phyloP scores from a whole-genome alignment of 805 yeast genomes.

The Kodamaea nitidulidarum region DNA sequence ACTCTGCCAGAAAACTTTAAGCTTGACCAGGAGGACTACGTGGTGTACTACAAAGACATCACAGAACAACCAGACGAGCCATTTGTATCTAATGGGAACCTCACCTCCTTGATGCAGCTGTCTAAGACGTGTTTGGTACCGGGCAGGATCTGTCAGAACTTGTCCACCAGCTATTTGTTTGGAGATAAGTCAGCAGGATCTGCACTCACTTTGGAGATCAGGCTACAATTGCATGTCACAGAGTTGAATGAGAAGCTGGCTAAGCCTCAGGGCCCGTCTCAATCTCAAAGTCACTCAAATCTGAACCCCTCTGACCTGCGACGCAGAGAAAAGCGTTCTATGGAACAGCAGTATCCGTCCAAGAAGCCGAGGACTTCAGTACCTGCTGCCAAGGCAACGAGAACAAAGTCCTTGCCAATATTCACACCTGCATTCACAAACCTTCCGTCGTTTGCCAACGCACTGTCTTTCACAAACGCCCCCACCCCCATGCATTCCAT shows the following conservation, averaged over 20 bases:
- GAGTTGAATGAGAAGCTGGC: constrained; percentile 13
- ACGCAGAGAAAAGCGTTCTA: background rate
- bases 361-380: constrained; percentile 8
- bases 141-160: constrained; percentile 57
- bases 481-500: constrained; percentile 39
- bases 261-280: background rate
- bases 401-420: constrained; percentile 42
- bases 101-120: constrained; percentile 27
- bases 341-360: constrained; percentile 1
- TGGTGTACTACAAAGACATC: constrained; percentile 43
- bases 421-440: constrained; percentile 14
- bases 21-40: constrained; percentile 37
- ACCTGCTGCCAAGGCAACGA: constrained; percentile 31
- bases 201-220: constrained; percentile 53
- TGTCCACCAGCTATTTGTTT: constrained; percentile 41
- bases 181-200: constrained; percentile 34
- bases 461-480: constrained; percentile 21
- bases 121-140: constrained; percentile 31
- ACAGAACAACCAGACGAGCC: constrained; percentile 49
- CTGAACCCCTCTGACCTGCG: no score
- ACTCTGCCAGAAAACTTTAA: constrained; percentile 42
- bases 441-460: constrained; percentile 2
- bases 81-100: constrained; percentile 40
- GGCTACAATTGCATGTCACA: constrained; percentile 46
- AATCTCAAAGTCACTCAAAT: constrained; percentile 1